Evolutionary conservation across 768 basidiomycete genomes (phyloP).

Genomic region (Rhodosporidiobolus sp.): DNA sequence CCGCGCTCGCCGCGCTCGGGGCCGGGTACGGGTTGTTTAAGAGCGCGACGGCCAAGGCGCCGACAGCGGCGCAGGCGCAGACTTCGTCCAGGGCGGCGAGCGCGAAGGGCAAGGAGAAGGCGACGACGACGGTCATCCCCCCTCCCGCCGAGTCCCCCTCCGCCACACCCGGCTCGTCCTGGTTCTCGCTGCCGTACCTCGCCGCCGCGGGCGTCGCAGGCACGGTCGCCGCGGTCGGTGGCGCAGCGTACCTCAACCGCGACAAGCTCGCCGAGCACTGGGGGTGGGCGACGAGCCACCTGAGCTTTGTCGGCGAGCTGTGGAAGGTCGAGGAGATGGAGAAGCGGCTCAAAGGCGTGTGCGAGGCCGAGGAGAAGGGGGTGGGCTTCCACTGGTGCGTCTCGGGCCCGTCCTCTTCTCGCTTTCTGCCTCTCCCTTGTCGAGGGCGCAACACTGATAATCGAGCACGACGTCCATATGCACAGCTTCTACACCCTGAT

Average conservation of each 20-base stretch:
- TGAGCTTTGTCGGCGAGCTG: slow-evolving; percentile 38
- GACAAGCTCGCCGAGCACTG: slow-evolving; percentile 32
- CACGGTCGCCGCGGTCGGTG: slow-evolving; percentile 7
- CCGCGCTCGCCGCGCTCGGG: slow-evolving; percentile 26
- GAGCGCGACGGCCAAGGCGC: background rate
- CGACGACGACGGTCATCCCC: background rate
- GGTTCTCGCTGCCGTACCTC: slow-evolving; percentile 21
- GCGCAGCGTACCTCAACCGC: slow-evolving; percentile 33
- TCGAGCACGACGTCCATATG: background rate
- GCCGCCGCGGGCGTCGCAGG: slow-evolving; percentile 6
- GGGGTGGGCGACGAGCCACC: slow-evolving; percentile 39
- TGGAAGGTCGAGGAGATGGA: slow-evolving; percentile 36
- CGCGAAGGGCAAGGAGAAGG: background rate
- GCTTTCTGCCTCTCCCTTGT: background rate
- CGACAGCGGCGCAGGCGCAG: background rate
- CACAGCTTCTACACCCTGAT: slow-evolving; percentile 37
- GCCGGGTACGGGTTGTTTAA: slow-evolving; percentile 28
- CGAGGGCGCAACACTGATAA: too few relatives aligned
- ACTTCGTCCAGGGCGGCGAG: background rate
- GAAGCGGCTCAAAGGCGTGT: slow-evolving; percentile 9
- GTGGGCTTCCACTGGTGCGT: slow-evolving; percentile 39
- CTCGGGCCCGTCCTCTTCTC: background rate
- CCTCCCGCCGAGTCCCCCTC: slow-evolving; percentile 19
- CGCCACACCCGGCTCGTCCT: slow-evolving; percentile 8
- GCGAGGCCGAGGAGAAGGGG: slow-evolving; percentile 5